Conservation (phyloP, 2,329 filamentous ascomycete species). For the Ascochyta rabiei region DNA sequence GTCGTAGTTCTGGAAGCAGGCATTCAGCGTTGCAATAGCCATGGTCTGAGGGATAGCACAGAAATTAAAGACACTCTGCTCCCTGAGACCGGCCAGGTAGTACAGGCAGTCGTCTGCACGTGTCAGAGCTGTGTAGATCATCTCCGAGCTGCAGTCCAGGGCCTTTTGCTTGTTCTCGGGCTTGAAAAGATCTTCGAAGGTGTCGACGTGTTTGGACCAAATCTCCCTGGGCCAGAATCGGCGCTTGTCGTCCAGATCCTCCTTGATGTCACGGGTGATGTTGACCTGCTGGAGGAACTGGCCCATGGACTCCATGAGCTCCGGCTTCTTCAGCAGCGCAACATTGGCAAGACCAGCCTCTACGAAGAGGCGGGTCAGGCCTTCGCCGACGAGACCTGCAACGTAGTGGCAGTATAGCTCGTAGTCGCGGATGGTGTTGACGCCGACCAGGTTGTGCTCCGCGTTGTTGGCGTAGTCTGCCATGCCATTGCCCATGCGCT, state of each 20-base stretch:
- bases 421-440: constrained; percentile 85
- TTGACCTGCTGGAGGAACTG: constrained; percentile 98
- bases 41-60: constrained; percentile 95
- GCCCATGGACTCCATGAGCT: constrained; percentile 93
- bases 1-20: constrained; percentile 87
- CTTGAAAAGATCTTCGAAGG: constrained; percentile 89
- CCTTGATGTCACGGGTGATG: constrained; percentile 93
- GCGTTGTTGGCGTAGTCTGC: constrained; percentile 90
- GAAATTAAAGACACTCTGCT: constrained; percentile 99
- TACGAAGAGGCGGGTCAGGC: constrained; percentile 87
- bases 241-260: constrained; percentile 85
- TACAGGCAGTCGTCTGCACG: constrained; percentile 94
- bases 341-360: constrained; percentile 85
- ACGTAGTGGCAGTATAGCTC: constrained; percentile 98
- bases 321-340: constrained; percentile 75
- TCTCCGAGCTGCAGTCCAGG: constrained; percentile 85
- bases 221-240: constrained; percentile 96
- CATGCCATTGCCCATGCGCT: constrained; percentile 98
- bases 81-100: constrained; percentile 92
- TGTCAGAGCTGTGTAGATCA: constrained; percentile 88
- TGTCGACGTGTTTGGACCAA: constrained; percentile 92
- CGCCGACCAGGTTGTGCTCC: constrained; percentile 78
- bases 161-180: constrained; percentile 78
- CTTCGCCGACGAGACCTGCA: constrained; percentile 96
- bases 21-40: constrained; percentile 93